Evolutionary conservation across 1,139 yeast species (phyloP).

Genomic region (Taphrina betulina): DNA sequence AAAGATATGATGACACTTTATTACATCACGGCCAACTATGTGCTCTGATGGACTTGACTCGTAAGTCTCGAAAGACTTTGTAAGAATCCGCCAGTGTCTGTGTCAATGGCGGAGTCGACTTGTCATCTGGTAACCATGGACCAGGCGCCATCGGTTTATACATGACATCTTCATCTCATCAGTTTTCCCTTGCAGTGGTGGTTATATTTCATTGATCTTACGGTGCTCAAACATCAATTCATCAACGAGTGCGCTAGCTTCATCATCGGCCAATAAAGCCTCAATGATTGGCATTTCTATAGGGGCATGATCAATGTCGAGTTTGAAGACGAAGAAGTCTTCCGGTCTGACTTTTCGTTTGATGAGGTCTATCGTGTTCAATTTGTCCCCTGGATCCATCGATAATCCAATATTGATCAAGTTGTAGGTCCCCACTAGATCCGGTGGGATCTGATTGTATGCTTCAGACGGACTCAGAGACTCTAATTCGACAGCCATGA

Average conservation of each 20-base stretch:
- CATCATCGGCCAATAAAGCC: conserved; percentile 10
- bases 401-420: conserved; percentile 22
- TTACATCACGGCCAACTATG: conserved; percentile 31
- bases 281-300: conserved; percentile 28
- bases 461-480: neutral
- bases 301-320: conserved; percentile 30
- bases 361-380: conserved; percentile 23
- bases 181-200: no score
- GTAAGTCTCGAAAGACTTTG: conserved; percentile 1
- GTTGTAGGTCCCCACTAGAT: conserved; percentile 17
- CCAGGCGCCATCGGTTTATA: conserved; percentile 5
- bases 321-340: conserved; percentile 28
- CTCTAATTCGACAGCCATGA: conserved; percentile 25
- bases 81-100: conserved; percentile 16
- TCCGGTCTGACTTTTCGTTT: conserved; percentile 13
- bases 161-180: conserved; percentile 3
- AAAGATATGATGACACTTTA: no score
- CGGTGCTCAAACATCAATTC: conserved; percentile 30
- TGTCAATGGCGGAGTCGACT: no score
- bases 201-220: no score
- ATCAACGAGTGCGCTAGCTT: conserved; percentile 13
- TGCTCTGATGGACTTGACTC: conserved; percentile 22
- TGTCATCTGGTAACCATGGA: conserved; percentile 2
- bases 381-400: conserved; percentile 11
- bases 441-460: conserved; percentile 14